Conservation (phyloP, 176 grass and related monocot species). For the Echinochloa phyllopogon region DNA sequence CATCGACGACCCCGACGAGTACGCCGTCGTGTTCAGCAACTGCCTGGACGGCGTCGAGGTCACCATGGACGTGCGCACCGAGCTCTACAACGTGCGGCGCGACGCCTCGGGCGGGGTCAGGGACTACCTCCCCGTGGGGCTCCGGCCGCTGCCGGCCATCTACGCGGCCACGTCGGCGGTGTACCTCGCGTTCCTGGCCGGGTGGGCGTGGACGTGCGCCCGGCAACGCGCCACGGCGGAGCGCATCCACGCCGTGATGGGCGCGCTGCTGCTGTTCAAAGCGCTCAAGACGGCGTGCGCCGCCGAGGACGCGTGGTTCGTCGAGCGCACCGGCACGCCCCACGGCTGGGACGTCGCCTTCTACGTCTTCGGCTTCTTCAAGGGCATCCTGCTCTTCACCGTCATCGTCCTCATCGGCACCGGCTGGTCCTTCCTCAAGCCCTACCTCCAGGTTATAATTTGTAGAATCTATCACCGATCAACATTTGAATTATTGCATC, state of each 20-base stretch:
- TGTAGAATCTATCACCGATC: neutral
- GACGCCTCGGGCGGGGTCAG: neutral
- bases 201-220: constrained; percentile 50
- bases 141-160: constrained; percentile 57
- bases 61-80: constrained; percentile 69
- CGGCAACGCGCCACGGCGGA: constrained; percentile 42
- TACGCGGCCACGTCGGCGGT: constrained; percentile 53
- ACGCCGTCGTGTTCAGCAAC: constrained; percentile 65
- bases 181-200: constrained; percentile 54
- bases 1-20: constrained; percentile 53
- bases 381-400: constrained; percentile 71
- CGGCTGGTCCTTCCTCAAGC: constrained; percentile 77
- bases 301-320: constrained; percentile 66
- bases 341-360: constrained; percentile 79
- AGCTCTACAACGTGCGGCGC: constrained; percentile 66
- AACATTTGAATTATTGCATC: neutral
- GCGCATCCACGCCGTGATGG: constrained; percentile 66
- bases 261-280: constrained; percentile 76
- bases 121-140: constrained; percentile 71
- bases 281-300: constrained; percentile 77
- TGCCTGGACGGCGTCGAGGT: constrained; percentile 60
- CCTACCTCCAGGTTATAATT: constrained; percentile 56
- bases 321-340: constrained; percentile 57
- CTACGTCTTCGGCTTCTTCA: constrained; percentile 74
- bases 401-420: constrained; percentile 80